Base-by-base conservation (phyloP, 768 basidiomycete genomes). In the Baorangia bicolor region DNA sequence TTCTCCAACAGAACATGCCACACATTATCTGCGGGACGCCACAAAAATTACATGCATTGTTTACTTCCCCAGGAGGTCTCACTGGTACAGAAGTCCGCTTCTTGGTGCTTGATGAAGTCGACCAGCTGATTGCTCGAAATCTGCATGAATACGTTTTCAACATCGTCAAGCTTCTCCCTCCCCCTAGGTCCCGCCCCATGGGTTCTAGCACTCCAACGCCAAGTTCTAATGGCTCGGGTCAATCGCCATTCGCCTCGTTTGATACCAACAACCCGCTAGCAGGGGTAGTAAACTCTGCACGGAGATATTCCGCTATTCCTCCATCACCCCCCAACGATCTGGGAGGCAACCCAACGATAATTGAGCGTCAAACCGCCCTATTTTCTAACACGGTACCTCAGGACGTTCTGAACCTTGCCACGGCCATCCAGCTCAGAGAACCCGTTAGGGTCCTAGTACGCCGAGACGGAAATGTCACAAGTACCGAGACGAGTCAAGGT, bases 371-470 rank as follows among this genome's bases (percentile, higher is more conserved):
- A 72, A 93, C 92, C 5, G 92, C 91, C 8, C 78, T 93, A n/a
- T 98, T 98, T 74, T 96, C 94, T 35, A 98, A 98, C 70, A 99
- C 97, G 3, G 95, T 97, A 18, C 96, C 94, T 16, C 94, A 96
- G 69, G 97, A 99, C 67, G 97, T 99, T 12, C 83, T 99, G 59
- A 98, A 95, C 70, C 86, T 99, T 39, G 94, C 94, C 1, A 86
- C 92, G 51, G 86, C 90, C 5, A 94, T 99, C 55, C 91, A 97
- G 66, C 83, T 99, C 12, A 86, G 90, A 49, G 97, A 99, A 70
- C 96, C 97, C 21, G 94, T 99, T 39, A 85, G 97, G 25, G 97
- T 99, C n/a, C 85, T 99, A 20, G 97, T 99, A 23, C 84, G 97
- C 49, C 82, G 96, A 18, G 91, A 94, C 61, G 92, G 91, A 38